A percentile compares a stretch with the other conserved stretches of the same genome.
Evolutionary conservation across 257 asterid species (phyloP).

Genomic region (Mentha longifolia): DNA sequence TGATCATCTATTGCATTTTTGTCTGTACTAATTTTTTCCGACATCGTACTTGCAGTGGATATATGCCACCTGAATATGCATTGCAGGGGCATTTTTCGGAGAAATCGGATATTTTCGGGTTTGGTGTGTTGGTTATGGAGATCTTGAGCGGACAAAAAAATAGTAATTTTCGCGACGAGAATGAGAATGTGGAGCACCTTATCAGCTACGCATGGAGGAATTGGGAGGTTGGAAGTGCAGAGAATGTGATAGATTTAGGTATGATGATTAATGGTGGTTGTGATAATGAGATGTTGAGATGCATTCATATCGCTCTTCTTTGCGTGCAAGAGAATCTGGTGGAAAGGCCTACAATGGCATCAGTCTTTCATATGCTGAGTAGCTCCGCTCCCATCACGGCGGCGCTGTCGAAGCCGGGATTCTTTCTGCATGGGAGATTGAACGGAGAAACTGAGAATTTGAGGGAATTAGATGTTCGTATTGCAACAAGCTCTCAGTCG

Average conservation of each 20-base stretch:
- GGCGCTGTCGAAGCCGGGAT: not conserved
- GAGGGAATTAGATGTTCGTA: too few species aligned
- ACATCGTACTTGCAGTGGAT: not conserved
- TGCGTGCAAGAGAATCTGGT: not conserved
- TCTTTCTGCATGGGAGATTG: slow-evolving; percentile 8
- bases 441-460: not conserved
- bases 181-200: not conserved
- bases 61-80: not conserved
- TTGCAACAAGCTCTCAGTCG: not conserved
- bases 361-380: not conserved
- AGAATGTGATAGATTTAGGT: not conserved
- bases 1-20: too few species aligned
- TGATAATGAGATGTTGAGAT: not conserved
- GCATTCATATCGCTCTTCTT: not conserved
- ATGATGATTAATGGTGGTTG: not conserved
- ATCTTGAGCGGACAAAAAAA: not conserved
- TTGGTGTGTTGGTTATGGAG: not conserved
- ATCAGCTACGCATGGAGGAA: not conserved
- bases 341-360: slow-evolving; percentile 6
- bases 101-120: not conserved
- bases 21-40: too few species aligned
- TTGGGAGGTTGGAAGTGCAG: not conserved
- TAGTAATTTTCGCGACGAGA: not conserved
- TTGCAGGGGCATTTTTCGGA: not conserved
- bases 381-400: not conserved